phyloP scores from a whole-genome alignment of 495 filamentous ascomycete genomes.

The Poronia punctata region DNA sequence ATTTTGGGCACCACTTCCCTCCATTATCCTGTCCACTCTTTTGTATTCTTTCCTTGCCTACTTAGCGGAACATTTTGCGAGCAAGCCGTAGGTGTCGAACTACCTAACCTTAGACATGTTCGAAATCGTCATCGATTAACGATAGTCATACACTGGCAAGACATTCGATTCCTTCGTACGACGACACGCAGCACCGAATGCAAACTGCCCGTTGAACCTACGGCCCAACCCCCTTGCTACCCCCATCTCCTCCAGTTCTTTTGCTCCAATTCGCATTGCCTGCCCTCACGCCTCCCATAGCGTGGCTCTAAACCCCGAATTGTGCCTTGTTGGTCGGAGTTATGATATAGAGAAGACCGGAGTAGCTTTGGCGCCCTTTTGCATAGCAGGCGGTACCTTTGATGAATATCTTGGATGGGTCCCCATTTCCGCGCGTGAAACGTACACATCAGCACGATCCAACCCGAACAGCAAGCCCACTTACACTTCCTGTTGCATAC shows the following conservation, averaged over 20 bases:
- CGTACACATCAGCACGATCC: too few species aligned
- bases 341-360: slow-evolving; percentile 3
- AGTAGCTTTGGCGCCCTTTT: too few species aligned
- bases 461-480: too few species aligned
- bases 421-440: too few species aligned
- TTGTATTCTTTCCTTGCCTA: too few species aligned
- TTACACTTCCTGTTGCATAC: too few species aligned
- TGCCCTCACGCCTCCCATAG: not conserved
- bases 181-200: slow-evolving; percentile 1
- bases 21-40: too few species aligned
- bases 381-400: not conserved
- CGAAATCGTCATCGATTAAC: not conserved
- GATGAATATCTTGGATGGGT: too few species aligned
- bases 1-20: too few species aligned
- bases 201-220: not conserved
- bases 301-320: not conserved
- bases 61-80: too few species aligned
- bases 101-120: too few species aligned
- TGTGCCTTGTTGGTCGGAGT: not conserved
- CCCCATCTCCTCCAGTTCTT: not conserved
- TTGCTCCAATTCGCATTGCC: not conserved
- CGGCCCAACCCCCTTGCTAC: not conserved
- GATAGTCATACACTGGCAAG: slow-evolving; percentile 9
- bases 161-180: slow-evolving; percentile 4
- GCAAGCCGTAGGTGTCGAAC: too few species aligned